Conservation (phyloP, 176 grass and related monocot species). For the bread wheat (Triticum aestivum) region DNA sequence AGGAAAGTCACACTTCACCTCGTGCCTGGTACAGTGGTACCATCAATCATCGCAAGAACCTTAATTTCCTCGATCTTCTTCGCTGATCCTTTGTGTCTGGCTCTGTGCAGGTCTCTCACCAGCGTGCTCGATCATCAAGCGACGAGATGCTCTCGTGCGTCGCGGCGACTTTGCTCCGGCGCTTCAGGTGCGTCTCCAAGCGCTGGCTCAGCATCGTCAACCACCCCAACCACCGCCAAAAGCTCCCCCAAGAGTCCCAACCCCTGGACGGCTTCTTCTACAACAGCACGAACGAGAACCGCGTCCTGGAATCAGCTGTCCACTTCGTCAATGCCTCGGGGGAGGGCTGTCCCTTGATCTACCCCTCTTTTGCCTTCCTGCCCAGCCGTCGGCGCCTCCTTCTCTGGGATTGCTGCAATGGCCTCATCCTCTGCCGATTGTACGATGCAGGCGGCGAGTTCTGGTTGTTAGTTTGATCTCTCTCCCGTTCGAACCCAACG, state of each 20-base stretch:
- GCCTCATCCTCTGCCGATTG: not conserved
- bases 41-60: too few species aligned
- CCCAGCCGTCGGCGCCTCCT: not conserved
- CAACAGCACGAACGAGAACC: not conserved
- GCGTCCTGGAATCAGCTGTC: not conserved
- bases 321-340: slow-evolving; percentile 4
- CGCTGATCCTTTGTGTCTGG: too few species aligned
- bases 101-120: too few species aligned
- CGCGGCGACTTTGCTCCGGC: not conserved
- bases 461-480: too few species aligned
- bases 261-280: slow-evolving; percentile 2
- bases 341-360: not conserved
- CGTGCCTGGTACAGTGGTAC: too few species aligned
- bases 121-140: too few species aligned
- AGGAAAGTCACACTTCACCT: too few species aligned
- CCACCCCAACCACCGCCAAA: not conserved
- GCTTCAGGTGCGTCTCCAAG: not conserved
- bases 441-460: not conserved
- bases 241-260: not conserved
- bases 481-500: too few species aligned
- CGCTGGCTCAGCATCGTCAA: not conserved
- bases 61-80: too few species aligned
- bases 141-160: too few species aligned
- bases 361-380: slow-evolving; percentile 9
- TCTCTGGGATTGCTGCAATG: not conserved